Percentiles rank a stretch among this genome's conserved stretches.
phyloP scores from a whole-genome alignment of 2,329 filamentous ascomycete genomes.

The Diaporthe citrichinensis region DNA sequence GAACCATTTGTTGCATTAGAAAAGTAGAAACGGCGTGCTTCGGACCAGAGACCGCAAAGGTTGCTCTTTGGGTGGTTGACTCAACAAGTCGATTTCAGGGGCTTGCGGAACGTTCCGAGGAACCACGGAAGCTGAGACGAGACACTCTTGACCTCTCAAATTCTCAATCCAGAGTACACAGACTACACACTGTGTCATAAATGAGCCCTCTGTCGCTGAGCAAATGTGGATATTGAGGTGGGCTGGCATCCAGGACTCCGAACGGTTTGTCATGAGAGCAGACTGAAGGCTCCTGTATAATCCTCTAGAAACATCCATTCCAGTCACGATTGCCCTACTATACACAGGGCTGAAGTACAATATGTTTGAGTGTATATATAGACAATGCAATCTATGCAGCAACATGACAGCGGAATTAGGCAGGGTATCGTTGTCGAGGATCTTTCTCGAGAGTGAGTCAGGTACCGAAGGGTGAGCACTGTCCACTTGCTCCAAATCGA shows the following conservation, averaged over 20 bases:
- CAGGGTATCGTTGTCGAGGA: neutral
- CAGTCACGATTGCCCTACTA: neutral
- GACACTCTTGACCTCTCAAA: neutral
- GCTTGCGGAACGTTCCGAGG: neutral
- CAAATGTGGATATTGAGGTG: neutral
- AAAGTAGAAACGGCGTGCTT: neutral
- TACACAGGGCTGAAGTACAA: neutral
- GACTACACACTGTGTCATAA: too few species aligned
- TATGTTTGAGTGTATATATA: neutral
- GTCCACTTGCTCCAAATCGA: accelerated
- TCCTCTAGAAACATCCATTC: neutral
- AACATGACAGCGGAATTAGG: neutral
- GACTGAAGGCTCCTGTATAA: neutral
- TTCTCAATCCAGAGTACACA: neutral
- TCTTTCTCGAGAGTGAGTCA: neutral
- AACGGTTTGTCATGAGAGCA: neutral
- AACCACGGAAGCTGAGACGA: neutral
- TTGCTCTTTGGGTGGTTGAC: neutral
- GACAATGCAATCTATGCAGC: neutral
- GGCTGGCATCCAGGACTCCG: neutral
- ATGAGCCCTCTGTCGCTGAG: neutral
- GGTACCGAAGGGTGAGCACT: neutral
- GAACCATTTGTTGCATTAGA: neutral
- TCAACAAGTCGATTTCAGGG: neutral
- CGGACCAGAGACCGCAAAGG: too few species aligned